Conservation (phyloP, 164 flowering plant genomes). For the Cinnamomum chago region DNA sequence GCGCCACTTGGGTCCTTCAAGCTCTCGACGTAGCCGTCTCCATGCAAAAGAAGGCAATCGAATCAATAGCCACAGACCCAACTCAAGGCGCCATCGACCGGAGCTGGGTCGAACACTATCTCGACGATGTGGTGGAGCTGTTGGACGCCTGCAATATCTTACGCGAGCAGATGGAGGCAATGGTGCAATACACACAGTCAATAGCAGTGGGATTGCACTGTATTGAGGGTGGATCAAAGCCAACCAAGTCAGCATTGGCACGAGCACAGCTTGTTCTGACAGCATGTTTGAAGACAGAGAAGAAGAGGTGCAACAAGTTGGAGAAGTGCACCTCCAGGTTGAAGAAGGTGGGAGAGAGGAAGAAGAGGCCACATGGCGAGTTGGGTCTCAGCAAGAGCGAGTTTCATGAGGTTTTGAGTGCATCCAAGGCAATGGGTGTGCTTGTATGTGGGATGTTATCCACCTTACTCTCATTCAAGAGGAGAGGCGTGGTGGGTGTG, state of each 20-base stretch:
- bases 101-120: slow-evolving; percentile 12
- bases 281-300: slow-evolving; percentile 18
- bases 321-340: slow-evolving; percentile 18
- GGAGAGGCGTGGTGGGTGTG: slow-evolving; percentile 12
- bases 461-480: slow-evolving; percentile 27
- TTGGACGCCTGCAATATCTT: slow-evolving; percentile 31
- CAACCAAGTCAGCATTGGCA: slow-evolving; percentile 10
- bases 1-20: slow-evolving; percentile 12
- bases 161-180: slow-evolving; percentile 12
- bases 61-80: slow-evolving; percentile 4
- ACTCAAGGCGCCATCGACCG: neutral
- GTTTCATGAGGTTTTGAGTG: slow-evolving; percentile 20
- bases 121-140: slow-evolving; percentile 23
- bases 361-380: neutral
- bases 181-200: slow-evolving; percentile 17
- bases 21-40: slow-evolving; percentile 16
- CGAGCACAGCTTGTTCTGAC: slow-evolving; percentile 11
- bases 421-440: slow-evolving; percentile 25
- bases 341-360: slow-evolving; percentile 23
- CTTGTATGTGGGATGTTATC: slow-evolving; percentile 20
- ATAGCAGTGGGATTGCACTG: slow-evolving; percentile 18
- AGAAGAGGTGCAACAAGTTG: slow-evolving; percentile 15
- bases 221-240: slow-evolving; percentile 8
- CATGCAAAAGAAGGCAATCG: slow-evolving; percentile 19
- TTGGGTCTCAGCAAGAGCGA: neutral